Percentiles rank a stretch among this genome's conserved stretches.
phyloP scores from a whole-genome alignment of 2,329 filamentous ascomycete genomes.

The Apiospora hydei region DNA sequence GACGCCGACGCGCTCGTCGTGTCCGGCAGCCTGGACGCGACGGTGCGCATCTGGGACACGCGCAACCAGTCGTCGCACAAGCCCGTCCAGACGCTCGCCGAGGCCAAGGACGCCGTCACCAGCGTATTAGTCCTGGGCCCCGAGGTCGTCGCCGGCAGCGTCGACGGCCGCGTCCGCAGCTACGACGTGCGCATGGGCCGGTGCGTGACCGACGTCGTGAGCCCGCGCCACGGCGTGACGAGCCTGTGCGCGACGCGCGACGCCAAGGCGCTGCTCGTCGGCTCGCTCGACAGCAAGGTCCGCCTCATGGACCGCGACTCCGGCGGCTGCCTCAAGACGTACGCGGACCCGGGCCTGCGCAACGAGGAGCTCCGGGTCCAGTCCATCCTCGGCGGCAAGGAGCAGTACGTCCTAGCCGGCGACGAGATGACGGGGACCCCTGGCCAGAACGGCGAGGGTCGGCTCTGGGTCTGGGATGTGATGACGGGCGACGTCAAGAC shows the following conservation, averaged over 20 bases:
- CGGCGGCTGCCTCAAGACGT: constrained; percentile 77
- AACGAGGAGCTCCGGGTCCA: constrained; percentile 80
- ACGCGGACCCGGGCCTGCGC: constrained; percentile 62
- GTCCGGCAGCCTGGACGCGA: constrained; percentile 77
- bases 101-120: constrained; percentile 75
- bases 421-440: constrained; percentile 66
- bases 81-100: constrained; percentile 75
- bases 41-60: constrained; percentile 78
- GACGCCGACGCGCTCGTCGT: constrained; percentile 76
- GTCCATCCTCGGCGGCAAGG: constrained; percentile 76
- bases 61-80: constrained; percentile 56
- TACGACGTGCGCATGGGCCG: constrained; percentile 85
- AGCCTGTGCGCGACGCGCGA: constrained; percentile 75
- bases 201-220: constrained; percentile 74
- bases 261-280: constrained; percentile 76
- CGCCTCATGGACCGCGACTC: constrained; percentile 81
- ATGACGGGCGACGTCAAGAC: constrained; percentile 74
- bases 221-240: constrained; percentile 68
- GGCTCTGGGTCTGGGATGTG: constrained; percentile 84
- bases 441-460: constrained; percentile 58
- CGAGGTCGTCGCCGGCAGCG: constrained; percentile 77
- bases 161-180: constrained; percentile 81
- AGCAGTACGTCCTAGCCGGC: constrained; percentile 80
- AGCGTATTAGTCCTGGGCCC: constrained; percentile 55
- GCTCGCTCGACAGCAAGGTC: constrained; percentile 77